Evolutionary conservation across 257 asterid genomes (phyloP).

Genomic region (Handroanthus guayacan): DNA sequence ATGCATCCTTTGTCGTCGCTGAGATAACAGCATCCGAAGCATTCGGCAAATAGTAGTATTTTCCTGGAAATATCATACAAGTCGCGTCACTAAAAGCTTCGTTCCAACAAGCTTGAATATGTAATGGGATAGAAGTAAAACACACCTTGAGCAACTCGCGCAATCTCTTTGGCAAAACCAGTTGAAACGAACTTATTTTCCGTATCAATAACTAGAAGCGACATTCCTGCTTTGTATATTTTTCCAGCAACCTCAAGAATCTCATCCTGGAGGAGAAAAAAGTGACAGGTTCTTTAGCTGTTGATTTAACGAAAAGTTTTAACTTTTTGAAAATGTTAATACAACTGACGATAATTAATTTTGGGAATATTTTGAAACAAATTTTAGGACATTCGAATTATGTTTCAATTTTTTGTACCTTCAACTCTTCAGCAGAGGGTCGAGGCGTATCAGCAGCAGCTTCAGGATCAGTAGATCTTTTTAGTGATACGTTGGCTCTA

Average conservation of each 20-base stretch:
- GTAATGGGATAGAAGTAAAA: neutral
- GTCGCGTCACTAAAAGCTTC: neutral
- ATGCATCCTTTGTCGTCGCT: constrained; percentile 89
- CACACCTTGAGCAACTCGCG: constrained; percentile 95
- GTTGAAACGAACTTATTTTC: constrained; percentile 87
- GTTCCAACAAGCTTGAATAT: neutral
- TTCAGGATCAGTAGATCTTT: constrained; percentile 89
- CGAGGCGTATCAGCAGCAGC: constrained; percentile 78
- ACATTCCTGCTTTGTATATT: constrained; percentile 88
- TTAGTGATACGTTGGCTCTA: constrained; percentile 93
- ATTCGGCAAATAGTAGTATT: constrained; percentile 94
- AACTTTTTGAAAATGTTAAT: too few relatives aligned
- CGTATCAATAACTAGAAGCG: constrained; percentile 61
- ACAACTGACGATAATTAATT: too few relatives aligned
- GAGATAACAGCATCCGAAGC: constrained; percentile 98
- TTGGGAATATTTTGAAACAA: too few relatives aligned
- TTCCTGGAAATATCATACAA: constrained; percentile 55
- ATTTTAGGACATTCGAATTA: neutral
- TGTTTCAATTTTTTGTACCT: constrained; percentile 48
- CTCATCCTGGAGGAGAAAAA: constrained; percentile 65
- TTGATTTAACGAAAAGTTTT: too few relatives aligned
- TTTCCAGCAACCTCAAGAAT: constrained; percentile 96
- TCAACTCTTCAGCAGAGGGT: constrained; percentile 86
- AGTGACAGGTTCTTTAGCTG: neutral
- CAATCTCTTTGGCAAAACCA: constrained; percentile 97